Percentiles rank a stretch among this genome's conserved stretches.
Evolutionary conservation across 768 basidiomycete species (phyloP).

Genomic region (Termitomyces sp.): DNA sequence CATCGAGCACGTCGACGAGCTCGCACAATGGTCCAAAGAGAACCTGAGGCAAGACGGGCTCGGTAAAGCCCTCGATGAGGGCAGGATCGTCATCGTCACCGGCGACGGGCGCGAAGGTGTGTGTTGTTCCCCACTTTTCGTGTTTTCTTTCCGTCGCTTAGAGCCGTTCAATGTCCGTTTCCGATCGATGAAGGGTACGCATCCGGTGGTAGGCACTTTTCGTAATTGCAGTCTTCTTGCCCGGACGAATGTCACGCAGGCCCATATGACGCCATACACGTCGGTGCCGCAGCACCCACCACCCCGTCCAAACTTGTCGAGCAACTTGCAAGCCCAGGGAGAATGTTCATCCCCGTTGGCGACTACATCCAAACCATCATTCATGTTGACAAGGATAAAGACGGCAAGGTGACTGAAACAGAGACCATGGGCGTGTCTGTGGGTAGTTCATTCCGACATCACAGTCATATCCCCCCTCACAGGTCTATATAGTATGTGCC

Average conservation of each 20-base stretch:
- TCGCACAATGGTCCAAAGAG: constrained; percentile 61
- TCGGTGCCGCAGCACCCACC: constrained; percentile 83
- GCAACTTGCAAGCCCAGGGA: constrained; percentile 69
- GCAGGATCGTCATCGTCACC: constrained; percentile 53
- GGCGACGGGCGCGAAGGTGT: constrained; percentile 80
- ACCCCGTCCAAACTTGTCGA: constrained; percentile 69
- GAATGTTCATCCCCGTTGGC: constrained; percentile 94
- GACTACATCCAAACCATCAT: constrained; percentile 51
- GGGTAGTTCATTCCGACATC: constrained; percentile 21
- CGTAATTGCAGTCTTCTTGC: neutral
- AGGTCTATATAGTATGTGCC: constrained; percentile 51
- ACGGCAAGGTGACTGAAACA: constrained; percentile 59
- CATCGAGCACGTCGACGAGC: constrained; percentile 84
- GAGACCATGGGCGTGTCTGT: constrained; percentile 81
- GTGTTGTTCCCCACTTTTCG: neutral
- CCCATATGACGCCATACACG: constrained; percentile 84
- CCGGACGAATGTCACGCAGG: constrained; percentile 23
- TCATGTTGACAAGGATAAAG: constrained; percentile 72
- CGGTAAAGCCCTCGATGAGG: constrained; percentile 42
- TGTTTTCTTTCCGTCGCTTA: neutral
- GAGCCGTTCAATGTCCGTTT: neutral
- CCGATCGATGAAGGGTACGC: constrained; percentile 28
- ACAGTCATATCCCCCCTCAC: neutral
- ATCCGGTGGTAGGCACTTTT: constrained; percentile 21
- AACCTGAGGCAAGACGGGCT: constrained; percentile 71